Base-by-base conservation (phyloP, 108 stramenopile genomes). In the Schizochytrium sp. region DNA sequence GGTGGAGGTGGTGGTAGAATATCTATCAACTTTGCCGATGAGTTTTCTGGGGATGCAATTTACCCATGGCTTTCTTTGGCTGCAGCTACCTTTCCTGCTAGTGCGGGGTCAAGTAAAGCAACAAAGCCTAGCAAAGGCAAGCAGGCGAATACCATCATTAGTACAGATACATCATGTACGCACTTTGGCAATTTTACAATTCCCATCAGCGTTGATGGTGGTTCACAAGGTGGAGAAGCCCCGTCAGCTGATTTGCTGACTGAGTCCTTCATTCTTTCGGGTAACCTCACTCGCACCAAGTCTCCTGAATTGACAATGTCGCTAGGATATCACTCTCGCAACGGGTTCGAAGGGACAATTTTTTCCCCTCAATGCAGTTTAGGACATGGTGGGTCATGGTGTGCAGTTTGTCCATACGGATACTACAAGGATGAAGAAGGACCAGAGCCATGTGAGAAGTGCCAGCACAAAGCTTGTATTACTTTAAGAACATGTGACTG, bases 321-420 rank as follows among this genome's bases (percentile, higher is more conserved):
- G 13, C 17, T 58, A 15, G 57, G 57, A 15, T 69, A 69, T 15
- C 64, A 44, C 7, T 69, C 47, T 5, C 76, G 76, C 5, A 55
- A 38, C n/a, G 76, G 76, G 50, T 49, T 49, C 47, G 53, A 49
- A 13, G 76, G 76, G 15, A 55, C 47, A 10, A n/a, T 83, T 2
- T 7, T 53, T 1, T 83, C 76, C 15, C 76, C 76, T n/a, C n/a
- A 38, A 38, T 83, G 76, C 53, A 55, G 76, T 42, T 38, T 55
- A 47, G 76, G 76, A 8, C 76, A 83, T 53, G 76, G 76, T 53
- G 76, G 76, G 12, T 17, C 76, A 2, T 83, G 76, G 76, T 83
- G 76, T 42, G 76, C 47, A 0, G 12, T 83, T 28, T 83, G 76
- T 28, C 50, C 47, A 8, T 83, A 55, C 28, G 76, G 76, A 1